Conservation (phyloP, 2,329 filamentous ascomycete genomes). For the Myrmaecium sp. region DNA sequence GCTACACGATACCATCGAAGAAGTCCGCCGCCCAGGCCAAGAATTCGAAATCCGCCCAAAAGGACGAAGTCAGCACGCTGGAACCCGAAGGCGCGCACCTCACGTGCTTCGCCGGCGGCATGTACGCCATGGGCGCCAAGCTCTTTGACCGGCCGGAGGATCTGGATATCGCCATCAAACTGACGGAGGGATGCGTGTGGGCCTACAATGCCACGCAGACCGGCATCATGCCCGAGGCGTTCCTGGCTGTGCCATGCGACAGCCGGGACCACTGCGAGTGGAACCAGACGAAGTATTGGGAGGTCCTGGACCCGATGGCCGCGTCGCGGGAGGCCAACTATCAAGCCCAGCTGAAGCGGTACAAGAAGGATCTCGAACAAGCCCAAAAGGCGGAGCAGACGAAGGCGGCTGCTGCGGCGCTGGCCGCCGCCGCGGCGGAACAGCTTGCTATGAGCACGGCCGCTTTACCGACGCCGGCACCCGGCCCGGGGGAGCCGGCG, state of each 20-base stretch:
- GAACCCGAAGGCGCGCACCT: conserved; percentile 39
- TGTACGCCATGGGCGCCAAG: conserved; percentile 49
- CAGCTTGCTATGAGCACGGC: conserved; percentile 7
- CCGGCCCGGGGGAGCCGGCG: neutral
- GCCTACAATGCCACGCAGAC: conserved; percentile 39
- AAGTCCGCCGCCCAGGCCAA: neutral
- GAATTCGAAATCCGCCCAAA: neutral
- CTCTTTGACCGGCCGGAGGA: conserved; percentile 40
- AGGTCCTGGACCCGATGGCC: conserved; percentile 19
- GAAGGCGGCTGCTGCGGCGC: conserved; percentile 6
- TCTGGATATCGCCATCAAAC: conserved; percentile 36
- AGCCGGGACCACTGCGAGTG: conserved; percentile 24
- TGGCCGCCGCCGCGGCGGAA: neutral
- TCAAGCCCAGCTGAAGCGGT: conserved; percentile 16
- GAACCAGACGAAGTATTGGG: conserved; percentile 28
- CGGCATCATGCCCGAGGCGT: conserved; percentile 45
- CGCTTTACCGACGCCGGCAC: conserved; percentile 2
- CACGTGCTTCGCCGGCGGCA: conserved; percentile 53
- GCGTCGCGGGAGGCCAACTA: conserved; percentile 12
- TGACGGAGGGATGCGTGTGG: conserved; percentile 48
- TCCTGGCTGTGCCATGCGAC: conserved; percentile 31
- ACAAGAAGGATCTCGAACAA: too few species aligned
- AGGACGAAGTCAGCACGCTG: conserved; percentile 12
- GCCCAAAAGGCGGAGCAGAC: conserved; percentile 4
- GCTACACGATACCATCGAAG: conserved; percentile 4